phyloP scores from a whole-genome alignment of 2,329 filamentous ascomycete genomes.

The Exophiala spinifera region DNA sequence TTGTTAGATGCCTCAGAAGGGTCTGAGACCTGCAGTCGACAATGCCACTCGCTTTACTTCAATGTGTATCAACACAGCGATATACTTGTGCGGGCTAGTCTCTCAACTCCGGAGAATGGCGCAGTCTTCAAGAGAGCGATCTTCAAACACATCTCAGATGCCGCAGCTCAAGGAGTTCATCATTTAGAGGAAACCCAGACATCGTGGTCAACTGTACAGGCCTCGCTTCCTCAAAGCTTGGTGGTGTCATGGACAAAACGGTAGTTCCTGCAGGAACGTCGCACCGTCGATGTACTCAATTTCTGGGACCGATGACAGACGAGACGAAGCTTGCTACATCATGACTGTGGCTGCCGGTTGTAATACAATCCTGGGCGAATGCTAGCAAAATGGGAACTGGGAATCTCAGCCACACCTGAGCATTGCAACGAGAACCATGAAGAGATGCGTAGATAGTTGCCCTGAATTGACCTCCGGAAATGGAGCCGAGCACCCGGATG shows the following conservation, averaged over 20 bases:
- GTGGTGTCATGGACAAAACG: constrained; percentile 72
- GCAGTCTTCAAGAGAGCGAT: constrained; percentile 63
- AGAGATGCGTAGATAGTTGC: constrained; percentile 63
- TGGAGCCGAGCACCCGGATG: constrained; percentile 68
- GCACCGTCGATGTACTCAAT: constrained; percentile 65
- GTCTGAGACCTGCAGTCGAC: constrained; percentile 64
- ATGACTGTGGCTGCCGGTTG: constrained; percentile 79
- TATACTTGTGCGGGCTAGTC: constrained; percentile 84
- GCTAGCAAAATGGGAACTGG: constrained; percentile 76
- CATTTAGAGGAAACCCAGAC: constrained; percentile 58
- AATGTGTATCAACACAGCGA: constrained; percentile 83
- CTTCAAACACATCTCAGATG: constrained; percentile 70
- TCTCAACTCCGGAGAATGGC: constrained; percentile 72
- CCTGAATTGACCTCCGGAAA: constrained; percentile 63
- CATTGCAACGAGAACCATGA: constrained; percentile 80
- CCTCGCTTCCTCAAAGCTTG: constrained; percentile 69
- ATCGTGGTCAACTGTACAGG: constrained; percentile 84
- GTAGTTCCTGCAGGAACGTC: constrained; percentile 75
- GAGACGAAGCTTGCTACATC: constrained; percentile 70
- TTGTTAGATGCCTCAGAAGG: constrained; percentile 53
- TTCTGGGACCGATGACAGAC: constrained; percentile 70
- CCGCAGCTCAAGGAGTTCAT: constrained; percentile 60
- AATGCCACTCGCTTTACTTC: constrained; percentile 75
- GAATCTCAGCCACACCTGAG: constrained; percentile 74
- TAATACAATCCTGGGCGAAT: constrained; percentile 83